Base-by-base conservation (phyloP, 2,329 filamentous ascomycete genomes). In the Ceratocystis albifundus region DNA sequence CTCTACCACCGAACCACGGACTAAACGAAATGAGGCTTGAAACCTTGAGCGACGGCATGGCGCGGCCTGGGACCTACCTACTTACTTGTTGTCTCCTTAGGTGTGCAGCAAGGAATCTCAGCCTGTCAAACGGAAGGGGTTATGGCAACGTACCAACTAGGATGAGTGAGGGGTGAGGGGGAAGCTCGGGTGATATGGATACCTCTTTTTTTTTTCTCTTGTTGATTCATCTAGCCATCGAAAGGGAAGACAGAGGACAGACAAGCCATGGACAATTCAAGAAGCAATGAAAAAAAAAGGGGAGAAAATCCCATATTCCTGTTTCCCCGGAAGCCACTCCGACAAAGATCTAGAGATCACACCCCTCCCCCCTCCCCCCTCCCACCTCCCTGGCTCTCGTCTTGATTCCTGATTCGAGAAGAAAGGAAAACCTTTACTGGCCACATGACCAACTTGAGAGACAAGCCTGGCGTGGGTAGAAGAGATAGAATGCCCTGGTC, bases 401-500 rank as follows among this genome's bases (percentile, higher is more conserved):
- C 36, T 44, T 62, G 36, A 44, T 44, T 44, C 44, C 59, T 62
- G n/a, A 45, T 62, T 45, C 17, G 36, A 44, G 46, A 46, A 66
- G 28, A 48, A 46, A 66, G 46, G 66, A 67, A 67, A 67, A 67
- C 48, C 62, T 67, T 67, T 25, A 46, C 53, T 64, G 62, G 61
- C 66, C 66, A 67, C 66, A 67, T 67, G 66, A 67, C 66, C 50
- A 53, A 50, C 36, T 63, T 67, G 61, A 64, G 66, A 55, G 48
- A 67, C 50, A 63, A 61, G 55, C 25, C 25, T 64, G 50, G 62
- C 50, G 50, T 64, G 50, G 44, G 20, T 22, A 15, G 20, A n/a
- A 53, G 48, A 25, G 22, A 53, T 53, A n/a, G 22, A 22, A n/a
- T 46, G 32, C 48, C 62, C 66, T 67, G 22, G 53, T 61, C 66